Percentiles rank a stretch among this genome's conserved stretches.
Conservation (phyloP, 208 protist genomes). For the Acanthamoeba sp. region DNA sequence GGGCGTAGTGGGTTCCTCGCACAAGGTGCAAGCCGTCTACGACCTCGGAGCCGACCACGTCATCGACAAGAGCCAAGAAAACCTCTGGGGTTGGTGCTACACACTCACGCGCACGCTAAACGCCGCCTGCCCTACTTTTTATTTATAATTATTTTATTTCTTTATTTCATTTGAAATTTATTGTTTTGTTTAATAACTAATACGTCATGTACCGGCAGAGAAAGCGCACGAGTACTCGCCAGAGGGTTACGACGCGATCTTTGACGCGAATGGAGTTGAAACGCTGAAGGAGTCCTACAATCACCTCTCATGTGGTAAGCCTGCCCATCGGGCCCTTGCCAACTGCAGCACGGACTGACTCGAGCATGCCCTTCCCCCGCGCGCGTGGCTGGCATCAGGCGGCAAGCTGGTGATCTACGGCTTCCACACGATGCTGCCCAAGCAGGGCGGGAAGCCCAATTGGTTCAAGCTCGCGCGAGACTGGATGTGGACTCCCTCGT, state of each 20-base stretch:
- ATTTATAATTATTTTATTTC: not conserved
- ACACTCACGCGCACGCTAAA: not conserved
- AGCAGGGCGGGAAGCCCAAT: constrained; percentile 27
- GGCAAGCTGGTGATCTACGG: constrained; percentile 51
- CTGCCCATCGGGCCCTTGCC: too few species aligned
- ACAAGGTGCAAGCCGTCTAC: constrained; percentile 15
- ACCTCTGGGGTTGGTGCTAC: not conserved
- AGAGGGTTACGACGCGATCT: constrained; percentile 48
- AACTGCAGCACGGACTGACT: too few species aligned
- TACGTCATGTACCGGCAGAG: not conserved
- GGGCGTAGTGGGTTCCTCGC: constrained; percentile 19
- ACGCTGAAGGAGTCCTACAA: constrained; percentile 59
- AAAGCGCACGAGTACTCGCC: constrained; percentile 20
- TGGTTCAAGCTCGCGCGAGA: constrained; percentile 32
- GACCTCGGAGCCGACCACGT: constrained; percentile 39
- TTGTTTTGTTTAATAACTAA: not conserved
- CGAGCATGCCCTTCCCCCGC: not conserved
- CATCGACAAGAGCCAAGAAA: constrained; percentile 44
- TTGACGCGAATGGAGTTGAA: constrained; percentile 30
- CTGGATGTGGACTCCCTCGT: constrained; percentile 45
- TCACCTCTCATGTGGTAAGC: constrained; percentile 7
- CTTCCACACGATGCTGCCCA: constrained; percentile 46
- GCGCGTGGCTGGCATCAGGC: not conserved
- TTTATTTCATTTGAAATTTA: not conserved
- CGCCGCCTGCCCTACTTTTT: not conserved